Conservation (phyloP, 169 alveolate species). For the Babesia divergens region DNA sequence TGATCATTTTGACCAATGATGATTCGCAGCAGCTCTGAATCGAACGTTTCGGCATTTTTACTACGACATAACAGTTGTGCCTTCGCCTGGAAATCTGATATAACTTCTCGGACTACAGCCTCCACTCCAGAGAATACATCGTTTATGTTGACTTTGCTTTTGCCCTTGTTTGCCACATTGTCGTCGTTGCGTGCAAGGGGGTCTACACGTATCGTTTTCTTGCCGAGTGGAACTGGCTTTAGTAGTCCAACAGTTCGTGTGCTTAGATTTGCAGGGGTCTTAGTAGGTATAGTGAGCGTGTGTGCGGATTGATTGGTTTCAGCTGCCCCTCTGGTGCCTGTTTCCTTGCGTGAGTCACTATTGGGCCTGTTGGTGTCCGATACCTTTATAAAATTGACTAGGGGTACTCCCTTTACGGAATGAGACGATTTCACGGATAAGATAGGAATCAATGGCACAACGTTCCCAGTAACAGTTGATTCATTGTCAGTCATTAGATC, state of each 20-base stretch:
- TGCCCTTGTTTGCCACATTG: background rate
- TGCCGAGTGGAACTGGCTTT: too few relatives aligned
- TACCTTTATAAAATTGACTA: background rate
- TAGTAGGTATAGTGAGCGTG: too few relatives aligned
- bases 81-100: conserved; percentile 7
- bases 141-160: background rate
- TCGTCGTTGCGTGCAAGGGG: background rate
- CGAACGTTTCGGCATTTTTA: conserved; percentile 25
- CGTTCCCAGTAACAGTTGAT: background rate
- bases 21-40: conserved; percentile 20
- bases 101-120: background rate
- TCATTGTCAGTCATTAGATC: background rate
- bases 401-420: background rate
- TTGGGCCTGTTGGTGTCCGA: background rate
- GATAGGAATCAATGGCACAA: background rate
- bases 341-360: background rate
- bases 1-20: conserved; percentile 27
- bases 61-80: conserved; percentile 7
- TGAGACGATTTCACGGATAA: background rate
- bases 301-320: too few relatives aligned
- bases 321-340: background rate
- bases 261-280: too few relatives aligned
- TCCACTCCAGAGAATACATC: background rate
- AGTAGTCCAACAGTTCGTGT: too few relatives aligned
- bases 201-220: background rate